Base-by-base conservation (phyloP, 2,329 filamentous ascomycete species). In the Aspergillus brunneoviolaceus region DNA sequence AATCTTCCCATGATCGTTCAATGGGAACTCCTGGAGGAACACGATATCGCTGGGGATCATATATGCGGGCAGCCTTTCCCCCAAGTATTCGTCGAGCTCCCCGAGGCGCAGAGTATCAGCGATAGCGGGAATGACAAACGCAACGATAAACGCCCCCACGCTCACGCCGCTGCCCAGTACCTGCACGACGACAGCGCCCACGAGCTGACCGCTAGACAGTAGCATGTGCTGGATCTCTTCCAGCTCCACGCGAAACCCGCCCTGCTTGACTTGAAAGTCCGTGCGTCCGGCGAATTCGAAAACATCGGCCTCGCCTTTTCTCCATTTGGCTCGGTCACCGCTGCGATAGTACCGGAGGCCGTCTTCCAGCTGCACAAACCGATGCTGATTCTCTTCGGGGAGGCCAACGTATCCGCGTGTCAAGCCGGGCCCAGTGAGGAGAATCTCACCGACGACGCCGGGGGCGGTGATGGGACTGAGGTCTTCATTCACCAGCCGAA, bases 171-270 rank as follows among this genome's bases (percentile, higher is more conserved):
- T 23, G 5, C 31, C 19, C 11, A 42, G 21, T 4, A 60, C 48
- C 42, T 60, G 58, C 6, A 29, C 29, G 10, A 60, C 55, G 14
- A 47, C 27, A 2, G 59, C 58, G 1, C 47, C 48, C 5, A 49
- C n/a, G 16, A 60, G 23, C 25, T 14, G 27, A 12, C 25, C 39
- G 19, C 48, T 60, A 7, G 47, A 23, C 1, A 60, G 48, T 39
- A 96, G 78, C 72, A 92, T 87, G 49, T 81, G 88, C 73, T 96
- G 91, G 66, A 96, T 95, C 64, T 96, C 92, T 60, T 87, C 88
- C 53, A 96, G 85, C 78, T 96, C 92, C 65, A 96, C 93, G 56
- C 92, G 84, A 81, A 96, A 96, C 1, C 92, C 92, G 54, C 91
- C 87, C 65, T 96, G 91, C 80, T 96, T 96, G 79, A 96, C 89